Conservation (phyloP, 352 stramenopile genomes). For the Phytophthora tubulina region DNA sequence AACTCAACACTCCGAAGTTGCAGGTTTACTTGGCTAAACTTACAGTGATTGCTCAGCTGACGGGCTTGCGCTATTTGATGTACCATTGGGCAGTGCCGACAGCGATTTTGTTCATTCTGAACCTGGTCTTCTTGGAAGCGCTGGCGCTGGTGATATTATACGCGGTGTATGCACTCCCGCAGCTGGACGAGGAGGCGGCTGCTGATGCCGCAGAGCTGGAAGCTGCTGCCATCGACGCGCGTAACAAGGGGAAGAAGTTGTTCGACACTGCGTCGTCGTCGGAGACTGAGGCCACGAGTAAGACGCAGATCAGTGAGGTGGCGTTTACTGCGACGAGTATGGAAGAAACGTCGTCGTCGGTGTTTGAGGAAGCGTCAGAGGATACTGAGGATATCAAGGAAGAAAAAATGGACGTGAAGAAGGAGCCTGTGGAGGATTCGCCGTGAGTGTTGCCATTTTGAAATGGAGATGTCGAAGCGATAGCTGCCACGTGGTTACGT, state of each 20-base stretch:
- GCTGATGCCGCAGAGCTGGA: slow-evolving; percentile 30
- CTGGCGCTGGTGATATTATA: slow-evolving; percentile 75
- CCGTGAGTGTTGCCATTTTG: slow-evolving; percentile 10
- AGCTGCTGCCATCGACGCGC: slow-evolving; percentile 24
- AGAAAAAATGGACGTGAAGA: slow-evolving; percentile 39
- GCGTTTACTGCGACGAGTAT: slow-evolving; percentile 24
- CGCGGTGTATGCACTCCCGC: slow-evolving; percentile 67
- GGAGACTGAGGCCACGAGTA: slow-evolving; percentile 36
- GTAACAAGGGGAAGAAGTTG: slow-evolving; percentile 38
- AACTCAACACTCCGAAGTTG: slow-evolving; percentile 73
- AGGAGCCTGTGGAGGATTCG: slow-evolving; percentile 45
- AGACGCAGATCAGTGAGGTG: slow-evolving; percentile 38
- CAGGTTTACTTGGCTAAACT: slow-evolving; percentile 81
- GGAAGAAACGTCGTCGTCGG: slow-evolving; percentile 3
- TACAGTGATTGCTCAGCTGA: slow-evolving; percentile 85
- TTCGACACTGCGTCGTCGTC: slow-evolving; percentile 22
- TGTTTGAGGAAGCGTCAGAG: slow-evolving; percentile 1
- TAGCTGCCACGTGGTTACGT: slow-evolving; percentile 15
- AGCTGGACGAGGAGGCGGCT: slow-evolving; percentile 38
- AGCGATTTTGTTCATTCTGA: slow-evolving; percentile 75
- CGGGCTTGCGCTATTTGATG: slow-evolving; percentile 86
- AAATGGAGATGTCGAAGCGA: slow-evolving; percentile 6
- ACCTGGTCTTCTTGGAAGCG: slow-evolving; percentile 80
- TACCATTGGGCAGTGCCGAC: slow-evolving; percentile 87
- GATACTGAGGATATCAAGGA: slow-evolving; percentile 22